Base-by-base conservation (phyloP, 176 grass and related monocot genomes). In the Thinopyrum elongatum region DNA sequence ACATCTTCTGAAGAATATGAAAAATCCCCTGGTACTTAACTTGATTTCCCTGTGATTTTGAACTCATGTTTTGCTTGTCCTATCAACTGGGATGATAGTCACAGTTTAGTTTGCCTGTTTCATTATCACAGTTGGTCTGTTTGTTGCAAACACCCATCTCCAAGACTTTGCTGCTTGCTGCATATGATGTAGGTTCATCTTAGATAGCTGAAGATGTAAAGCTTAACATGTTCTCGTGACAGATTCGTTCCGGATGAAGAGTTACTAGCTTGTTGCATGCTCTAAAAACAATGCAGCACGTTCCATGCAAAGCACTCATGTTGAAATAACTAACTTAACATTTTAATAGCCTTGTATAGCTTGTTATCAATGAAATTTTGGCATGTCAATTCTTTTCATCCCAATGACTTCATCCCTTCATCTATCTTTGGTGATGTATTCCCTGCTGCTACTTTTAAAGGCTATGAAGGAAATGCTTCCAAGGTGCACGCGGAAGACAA, bases 11-110 rank as follows among this genome's bases (percentile, higher is more conserved):
- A 67, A 74, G 29, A 75, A 42, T 65, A 67, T 9, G 21, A 59
- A 41, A 59, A 87, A 65, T 77, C 61, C 31, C 38, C 63, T 70
- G 86, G 86, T 92, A 88, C 28, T 26, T n/a, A 17, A 88, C 28
- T 26, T 11, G n/a, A 76, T 76, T n/a, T 23, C 65, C 88, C 70
- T 80, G 65, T 73, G 23, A 70, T 60, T 44, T 82, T 41, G 27
- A 53, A 82, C 15, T 35, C 61, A 33, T 70, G 2, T 41, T 69
- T 71, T 73, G 13, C 25, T 83, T 70, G 25, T 28, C 26, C 49
- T 68, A 29, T 77, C 63, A 69, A 76, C 11, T 57, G 8, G 22
- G 60, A 38, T 49, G 33, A 25, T 26, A 44, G 14, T 65, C 25
- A 57, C 53, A 7, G 53, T 8, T 57, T 22, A 57, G 53, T 57